A percentile compares a stretch with the other conserved stretches of the same genome.
These are phyloP conservation scores for Catharanthus roseus DNA, from an alignment of 257 asterid species.

Conservation along the genomic window DNA sequence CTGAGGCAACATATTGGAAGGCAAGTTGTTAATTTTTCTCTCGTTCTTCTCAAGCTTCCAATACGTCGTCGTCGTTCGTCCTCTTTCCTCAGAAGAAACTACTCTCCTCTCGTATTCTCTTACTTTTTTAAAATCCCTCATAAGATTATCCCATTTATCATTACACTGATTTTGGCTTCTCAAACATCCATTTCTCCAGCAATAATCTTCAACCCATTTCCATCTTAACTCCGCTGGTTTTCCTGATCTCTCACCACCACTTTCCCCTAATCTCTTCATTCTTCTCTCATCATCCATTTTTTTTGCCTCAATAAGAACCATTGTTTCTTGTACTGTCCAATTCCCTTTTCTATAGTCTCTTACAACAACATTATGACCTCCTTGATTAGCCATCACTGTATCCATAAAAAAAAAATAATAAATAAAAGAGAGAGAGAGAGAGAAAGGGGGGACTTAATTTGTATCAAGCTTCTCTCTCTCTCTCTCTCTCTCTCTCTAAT, in stretches of 20 bases:
- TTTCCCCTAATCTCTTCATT: constrained; percentile 50
- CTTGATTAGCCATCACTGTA: constrained; percentile 34
- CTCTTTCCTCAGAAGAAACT: constrained; percentile 14
- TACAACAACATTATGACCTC: constrained; percentile 24
- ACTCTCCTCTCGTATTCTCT: constrained; percentile 55
- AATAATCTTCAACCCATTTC: constrained; percentile 96
- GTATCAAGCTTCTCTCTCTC: constrained; percentile 5
- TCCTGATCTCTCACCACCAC: constrained; percentile 39
- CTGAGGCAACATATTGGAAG: constrained; percentile 75
- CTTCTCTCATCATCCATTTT: constrained; percentile 83
- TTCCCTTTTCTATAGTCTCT: constrained; percentile 91
- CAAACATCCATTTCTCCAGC: constrained; percentile 71
- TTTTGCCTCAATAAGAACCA: constrained; percentile 83
- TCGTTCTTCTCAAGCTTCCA: constrained; percentile 77
- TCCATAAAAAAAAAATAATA: constrained; percentile 30
- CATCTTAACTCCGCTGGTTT: constrained; percentile 83
- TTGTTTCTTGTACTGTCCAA: constrained; percentile 85
- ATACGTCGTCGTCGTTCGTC: constrained; percentile 25
- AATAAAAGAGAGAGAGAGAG: constrained; percentile 12
- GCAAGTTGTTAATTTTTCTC: constrained; percentile 69
- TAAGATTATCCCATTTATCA: constrained; percentile 91
- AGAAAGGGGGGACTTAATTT: neutral
- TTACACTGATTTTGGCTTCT: constrained; percentile 95
- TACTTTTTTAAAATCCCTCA: constrained; percentile 92
- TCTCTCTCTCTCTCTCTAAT: neutral